phyloP scores from a whole-genome alignment of 257 asterid genomes.

The Buddleja alternifolia region DNA sequence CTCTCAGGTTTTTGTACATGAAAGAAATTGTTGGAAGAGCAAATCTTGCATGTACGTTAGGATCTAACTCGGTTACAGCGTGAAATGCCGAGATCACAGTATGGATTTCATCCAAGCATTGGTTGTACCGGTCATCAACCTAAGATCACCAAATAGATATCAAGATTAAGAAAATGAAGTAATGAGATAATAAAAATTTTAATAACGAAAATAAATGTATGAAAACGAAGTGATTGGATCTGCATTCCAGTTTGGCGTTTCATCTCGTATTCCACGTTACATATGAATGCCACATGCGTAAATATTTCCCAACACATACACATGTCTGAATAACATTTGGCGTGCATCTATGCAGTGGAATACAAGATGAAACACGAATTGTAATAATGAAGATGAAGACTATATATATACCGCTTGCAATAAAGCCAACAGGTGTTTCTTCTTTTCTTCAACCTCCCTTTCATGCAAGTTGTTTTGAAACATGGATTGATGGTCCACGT shows the following conservation, averaged over 20 bases:
- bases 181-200: not conserved
- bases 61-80: slow-evolving; percentile 79
- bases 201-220: not conserved
- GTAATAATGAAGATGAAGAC: too few relatives aligned
- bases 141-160: slow-evolving; percentile 10
- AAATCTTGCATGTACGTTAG: slow-evolving; percentile 73
- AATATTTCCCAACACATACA: too few relatives aligned
- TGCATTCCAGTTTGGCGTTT: too few relatives aligned
- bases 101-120: slow-evolving; percentile 83
- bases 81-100: slow-evolving; percentile 78
- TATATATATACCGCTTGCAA: slow-evolving; percentile 84
- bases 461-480: slow-evolving; percentile 35
- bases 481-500: not conserved
- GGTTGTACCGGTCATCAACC: slow-evolving; percentile 86
- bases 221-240: too few relatives aligned
- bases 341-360: too few relatives aligned
- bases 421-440: slow-evolving; percentile 59
- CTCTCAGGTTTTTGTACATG: slow-evolving; percentile 71
- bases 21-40: slow-evolving; percentile 67
- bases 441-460: slow-evolving; percentile 54
- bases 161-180: not conserved
- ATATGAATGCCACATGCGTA: too few relatives aligned
- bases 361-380: too few relatives aligned
- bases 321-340: too few relatives aligned
- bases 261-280: too few relatives aligned